A percentile compares a stretch with the other conserved stretches of the same genome.
These are phyloP conservation scores for Candida manassasensis DNA, from an alignment of 805 yeast species.

Conservation along the genomic window DNA sequence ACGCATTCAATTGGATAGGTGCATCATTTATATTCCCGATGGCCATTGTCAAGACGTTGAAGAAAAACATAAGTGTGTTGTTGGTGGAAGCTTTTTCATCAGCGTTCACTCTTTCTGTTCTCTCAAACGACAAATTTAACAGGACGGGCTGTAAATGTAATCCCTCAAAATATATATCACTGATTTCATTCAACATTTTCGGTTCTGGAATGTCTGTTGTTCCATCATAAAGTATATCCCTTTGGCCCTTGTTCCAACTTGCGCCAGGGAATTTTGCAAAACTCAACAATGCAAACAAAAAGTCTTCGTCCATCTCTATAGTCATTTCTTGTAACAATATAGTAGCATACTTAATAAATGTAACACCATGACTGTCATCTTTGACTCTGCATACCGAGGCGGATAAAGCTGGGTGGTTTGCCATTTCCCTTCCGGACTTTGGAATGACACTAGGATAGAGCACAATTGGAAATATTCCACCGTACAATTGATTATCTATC, in stretches of 20 bases:
- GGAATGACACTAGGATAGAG: slow-evolving; percentile 89
- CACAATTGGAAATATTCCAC: slow-evolving; percentile 83
- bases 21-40: slow-evolving; percentile 97
- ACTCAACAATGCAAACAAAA: slow-evolving; percentile 74
- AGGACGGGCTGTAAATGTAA: slow-evolving; percentile 90
- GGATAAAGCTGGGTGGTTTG: slow-evolving; percentile 85
- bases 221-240: slow-evolving; percentile 57
- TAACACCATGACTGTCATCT: slow-evolving; percentile 87
- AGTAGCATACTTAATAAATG: slow-evolving; percentile 88
- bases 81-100: slow-evolving; percentile 58
- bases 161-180: slow-evolving; percentile 87
- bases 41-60: slow-evolving; percentile 91
- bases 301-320: slow-evolving; percentile 90
- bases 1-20: slow-evolving; percentile 82
- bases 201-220: slow-evolving; percentile 69
- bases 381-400: slow-evolving; percentile 79
- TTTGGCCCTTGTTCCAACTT: slow-evolving; percentile 51
- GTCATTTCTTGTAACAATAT: slow-evolving; percentile 85
- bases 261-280: slow-evolving; percentile 81
- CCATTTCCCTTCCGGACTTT: slow-evolving; percentile 75
- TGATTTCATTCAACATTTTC: slow-evolving; percentile 44
- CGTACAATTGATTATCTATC: slow-evolving; percentile 85
- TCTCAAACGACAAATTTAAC: slow-evolving; percentile 81
- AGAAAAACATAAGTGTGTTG: slow-evolving; percentile 67
- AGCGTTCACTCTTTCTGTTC: slow-evolving; percentile 73